phyloP scores from a whole-genome alignment of 2,329 filamentous ascomycete genomes.

The Lachnum nothofagi region DNA sequence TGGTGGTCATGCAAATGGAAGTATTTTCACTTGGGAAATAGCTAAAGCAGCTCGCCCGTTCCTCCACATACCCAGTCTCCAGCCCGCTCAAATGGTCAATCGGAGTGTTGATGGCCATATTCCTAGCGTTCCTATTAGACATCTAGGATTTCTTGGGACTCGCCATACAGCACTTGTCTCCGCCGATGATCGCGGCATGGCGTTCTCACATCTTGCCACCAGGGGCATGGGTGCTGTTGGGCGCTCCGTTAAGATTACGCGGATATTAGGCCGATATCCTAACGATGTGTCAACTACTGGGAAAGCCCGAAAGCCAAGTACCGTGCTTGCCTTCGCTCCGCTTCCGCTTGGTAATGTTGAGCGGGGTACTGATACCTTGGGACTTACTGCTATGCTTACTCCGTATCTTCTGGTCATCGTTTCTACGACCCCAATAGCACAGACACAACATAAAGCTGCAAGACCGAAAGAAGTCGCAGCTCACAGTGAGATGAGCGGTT shows the following conservation, averaged over 20 bases:
- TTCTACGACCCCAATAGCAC: conserved; percentile 90
- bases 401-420: conserved; percentile 95
- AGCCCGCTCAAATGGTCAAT: conserved; percentile 58
- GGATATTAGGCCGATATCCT: conserved; percentile 88
- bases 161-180: conserved; percentile 92
- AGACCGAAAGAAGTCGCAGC: conserved; percentile 85
- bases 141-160: conserved; percentile 91
- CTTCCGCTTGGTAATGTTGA: conserved; percentile 92
- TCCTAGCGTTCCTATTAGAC: conserved; percentile 69
- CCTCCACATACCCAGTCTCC: conserved; percentile 74
- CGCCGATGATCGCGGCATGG: conserved; percentile 92
- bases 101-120: conserved; percentile 78
- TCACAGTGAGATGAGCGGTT: conserved; percentile 88
- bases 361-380: conserved; percentile 78
- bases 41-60: conserved; percentile 78
- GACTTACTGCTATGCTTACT: conserved; percentile 89
- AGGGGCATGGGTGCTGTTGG: conserved; percentile 82
- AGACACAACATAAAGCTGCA: conserved; percentile 91
- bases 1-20: conserved; percentile 80
- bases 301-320: conserved; percentile 80
- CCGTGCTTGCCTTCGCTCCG: conserved; percentile 85
- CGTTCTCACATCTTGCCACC: conserved; percentile 92
- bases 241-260: conserved; percentile 78
- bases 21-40: conserved; percentile 97
- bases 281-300: conserved; percentile 55